Evolutionary conservation across 495 filamentous ascomycete species (phyloP), one percentile per base, ranked within the genome.

Genomic region (Diplogelasinospora grovesii): DNA sequence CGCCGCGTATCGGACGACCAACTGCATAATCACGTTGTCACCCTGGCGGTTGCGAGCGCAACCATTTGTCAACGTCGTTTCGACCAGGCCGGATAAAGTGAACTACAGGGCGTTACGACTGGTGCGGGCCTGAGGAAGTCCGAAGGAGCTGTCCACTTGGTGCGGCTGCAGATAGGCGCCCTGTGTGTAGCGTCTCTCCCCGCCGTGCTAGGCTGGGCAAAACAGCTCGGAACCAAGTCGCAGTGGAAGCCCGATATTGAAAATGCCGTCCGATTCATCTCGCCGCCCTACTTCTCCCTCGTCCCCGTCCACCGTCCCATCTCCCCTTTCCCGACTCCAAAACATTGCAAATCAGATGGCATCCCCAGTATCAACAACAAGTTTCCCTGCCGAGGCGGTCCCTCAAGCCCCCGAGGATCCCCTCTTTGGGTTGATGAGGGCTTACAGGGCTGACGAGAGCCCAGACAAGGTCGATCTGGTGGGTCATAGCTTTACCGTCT

Each of bases 391-490:
- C 39, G 79, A 86, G 56, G 73, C 72, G 42, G 87, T 99, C 16
- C 84, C 90, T 51, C 79, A 89, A 53, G 92, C 93, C 32, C 89
- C 93, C 26, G 87, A 95, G 59, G 92, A 99, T 65, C 84, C 93
- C 45, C 75, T 99, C 51, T 99, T 99, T 56, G 89, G 92, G 27
- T 66, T 99, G 45, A 86, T 89, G 76, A 79, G 84, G 49, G 89
- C 88, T 36, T 97, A 82, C 70, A 78, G 79, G 52, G 84, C 83
- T 30, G 92, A 99, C 51, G 72, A 77, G 26, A 85, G 78, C 54
- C 75, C 83, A 37, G 79, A 85, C 58, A 99, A 99, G 66, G 83
- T 99, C 28, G 92, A 99, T 71, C 63, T 97, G 50, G 69, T 73
- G 53, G 15, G 60, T 49, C 37, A 22, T 16, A 10, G 18, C 30